Evolutionary conservation across 257 asterid genomes (phyloP), one percentile per base, ranked within the genome.

Genomic region (Gardenia jasminoides): DNA sequence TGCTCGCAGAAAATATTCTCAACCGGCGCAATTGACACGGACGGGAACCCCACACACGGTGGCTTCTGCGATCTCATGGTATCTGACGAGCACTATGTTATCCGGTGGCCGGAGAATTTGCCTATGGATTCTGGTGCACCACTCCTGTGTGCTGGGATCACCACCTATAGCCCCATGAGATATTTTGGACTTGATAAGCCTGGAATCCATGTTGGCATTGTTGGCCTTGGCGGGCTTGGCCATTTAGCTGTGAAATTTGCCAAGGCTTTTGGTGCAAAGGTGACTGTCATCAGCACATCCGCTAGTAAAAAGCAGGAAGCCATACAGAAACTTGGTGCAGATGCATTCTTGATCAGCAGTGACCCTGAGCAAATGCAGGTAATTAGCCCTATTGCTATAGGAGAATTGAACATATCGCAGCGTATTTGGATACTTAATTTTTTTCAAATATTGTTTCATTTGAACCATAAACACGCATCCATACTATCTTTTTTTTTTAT

Each of bases 211-310:
- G 76, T 89, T 8, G 92, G 92, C 0, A 74, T 89, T 4, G 92
- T 87, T 0, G 92, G 92, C 11, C 88, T 88, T 0, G 90, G 92
- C 30, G 89, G 90, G 2, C 78, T 87, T 2, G 92, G 92, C 7
- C 92, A 87, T 71, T 72, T 88, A 13, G 82, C 87, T 0, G 92
- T 87, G 59, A 88, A 88, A 50, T 85, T 85, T 2, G 90, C 88
- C 0, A 87, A 83, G 85, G 87, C 89, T 3, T 88, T 88, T 54
- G 90, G 88, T 3, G 43, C 79, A 11, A 87, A 79, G 66, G 89
- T 85, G 26, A 89, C 85, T 0, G 89, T 87, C 2, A 82, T 89
- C 5, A 87, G 91, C 74, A 82, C 93, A 15, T 84, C 88, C 22
- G 10, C 41, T 4, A 39, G 31, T 22, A 89, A 89, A 81, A 88